These are phyloP conservation scores for Gossypium mustelinum DNA, from an alignment of 345 rosid species.

Conservation along the genomic window DNA sequence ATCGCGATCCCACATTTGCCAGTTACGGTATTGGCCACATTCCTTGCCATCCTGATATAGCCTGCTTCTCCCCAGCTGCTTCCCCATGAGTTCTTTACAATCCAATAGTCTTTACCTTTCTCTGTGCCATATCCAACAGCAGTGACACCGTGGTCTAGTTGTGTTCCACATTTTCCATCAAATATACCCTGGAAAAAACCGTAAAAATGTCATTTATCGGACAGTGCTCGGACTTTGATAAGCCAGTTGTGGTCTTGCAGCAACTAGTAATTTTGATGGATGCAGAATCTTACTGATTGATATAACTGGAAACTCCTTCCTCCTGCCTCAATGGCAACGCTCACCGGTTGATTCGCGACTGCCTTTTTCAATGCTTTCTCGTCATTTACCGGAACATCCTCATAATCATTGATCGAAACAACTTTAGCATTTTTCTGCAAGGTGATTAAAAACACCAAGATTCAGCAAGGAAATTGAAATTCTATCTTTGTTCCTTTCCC, in stretches of 20 bases:
- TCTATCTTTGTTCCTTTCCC: neutral
- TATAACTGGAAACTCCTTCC: constrained; percentile 80
- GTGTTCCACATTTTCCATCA: constrained; percentile 66
- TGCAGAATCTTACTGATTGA: constrained; percentile 37
- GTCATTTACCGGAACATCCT: constrained; percentile 60
- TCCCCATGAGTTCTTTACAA: constrained; percentile 88
- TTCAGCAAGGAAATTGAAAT: neutral
- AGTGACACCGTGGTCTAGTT: constrained; percentile 81
- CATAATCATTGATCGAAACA: constrained; percentile 62
- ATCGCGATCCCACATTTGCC: constrained; percentile 91
- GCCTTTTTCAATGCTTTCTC: constrained; percentile 74
- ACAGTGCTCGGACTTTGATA: neutral
- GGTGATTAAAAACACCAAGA: neutral
- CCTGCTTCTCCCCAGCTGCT: constrained; percentile 76
- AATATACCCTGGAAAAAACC: constrained; percentile 53
- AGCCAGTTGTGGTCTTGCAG: neutral
- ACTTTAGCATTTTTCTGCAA: constrained; percentile 79
- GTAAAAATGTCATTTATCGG: neutral
- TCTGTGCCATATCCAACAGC: constrained; percentile 91
- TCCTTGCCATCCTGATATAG: constrained; percentile 67
- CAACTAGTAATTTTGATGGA: neutral
- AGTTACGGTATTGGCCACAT: constrained; percentile 25
- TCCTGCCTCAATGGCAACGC: constrained; percentile 82
- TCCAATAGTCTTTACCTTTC: constrained; percentile 69
- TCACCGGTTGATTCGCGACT: constrained; percentile 69